Conservation (phyloP, 2,329 filamentous ascomycete genomes). For the Colletotrichum cordylinicola region DNA sequence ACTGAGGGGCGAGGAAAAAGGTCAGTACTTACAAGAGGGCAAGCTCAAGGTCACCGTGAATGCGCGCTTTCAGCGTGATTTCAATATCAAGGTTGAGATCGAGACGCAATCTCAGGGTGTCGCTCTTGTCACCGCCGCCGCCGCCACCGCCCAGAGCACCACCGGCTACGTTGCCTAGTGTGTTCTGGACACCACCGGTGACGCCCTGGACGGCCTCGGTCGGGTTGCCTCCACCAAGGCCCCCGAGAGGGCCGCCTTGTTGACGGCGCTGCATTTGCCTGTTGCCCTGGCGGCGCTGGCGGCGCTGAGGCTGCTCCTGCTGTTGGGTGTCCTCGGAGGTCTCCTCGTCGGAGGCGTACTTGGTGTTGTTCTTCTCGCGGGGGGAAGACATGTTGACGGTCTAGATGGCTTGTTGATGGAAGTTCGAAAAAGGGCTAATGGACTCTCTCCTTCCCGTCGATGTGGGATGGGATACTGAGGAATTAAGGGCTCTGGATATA, state of each 20-base stretch:
- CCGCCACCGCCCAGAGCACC: conserved; percentile 38
- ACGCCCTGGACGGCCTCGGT: conserved; percentile 40
- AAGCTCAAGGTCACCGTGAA: conserved; percentile 83
- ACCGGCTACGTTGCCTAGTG: conserved; percentile 45
- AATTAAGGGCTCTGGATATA: not conserved
- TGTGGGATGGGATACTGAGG: not conserved
- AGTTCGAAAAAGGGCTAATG: conserved; percentile 12
- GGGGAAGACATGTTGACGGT: conserved; percentile 32
- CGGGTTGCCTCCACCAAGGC: conserved; percentile 26
- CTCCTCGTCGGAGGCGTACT: conserved; percentile 41
- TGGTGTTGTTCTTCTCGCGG: conserved; percentile 33
- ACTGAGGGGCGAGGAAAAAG: not conserved
- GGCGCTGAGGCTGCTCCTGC: conserved; percentile 28
- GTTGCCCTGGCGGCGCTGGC: conserved; percentile 24
- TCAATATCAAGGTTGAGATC: conserved; percentile 86
- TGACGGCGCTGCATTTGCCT: conserved; percentile 29
- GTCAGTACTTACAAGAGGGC: conserved; percentile 63
- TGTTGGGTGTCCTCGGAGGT: conserved; percentile 35
- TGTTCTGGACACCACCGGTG: conserved; percentile 43
- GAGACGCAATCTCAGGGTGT: conserved; percentile 75
- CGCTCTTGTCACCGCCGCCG: conserved; percentile 54
- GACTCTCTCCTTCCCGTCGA: not conserved
- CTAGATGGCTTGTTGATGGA: not conserved
- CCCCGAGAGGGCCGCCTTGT: conserved; percentile 36
- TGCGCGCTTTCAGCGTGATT: conserved; percentile 84